phyloP scores from a whole-genome alignment of 2,329 filamentous ascomycete genomes.

The Tympanopsis confertula region DNA sequence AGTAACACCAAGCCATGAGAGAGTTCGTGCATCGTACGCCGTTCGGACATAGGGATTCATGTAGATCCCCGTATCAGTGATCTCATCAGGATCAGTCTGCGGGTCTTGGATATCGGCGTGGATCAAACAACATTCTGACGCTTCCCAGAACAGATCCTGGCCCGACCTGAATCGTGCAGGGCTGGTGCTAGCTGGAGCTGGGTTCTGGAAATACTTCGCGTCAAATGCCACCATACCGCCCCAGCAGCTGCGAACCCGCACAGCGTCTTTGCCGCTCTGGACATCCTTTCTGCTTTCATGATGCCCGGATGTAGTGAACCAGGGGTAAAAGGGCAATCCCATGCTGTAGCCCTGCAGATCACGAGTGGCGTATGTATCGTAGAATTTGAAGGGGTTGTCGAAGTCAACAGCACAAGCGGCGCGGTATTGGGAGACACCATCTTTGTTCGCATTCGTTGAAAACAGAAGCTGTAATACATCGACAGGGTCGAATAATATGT shows the following conservation, averaged over 20 bases:
- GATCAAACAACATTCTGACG: constrained; percentile 53
- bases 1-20: constrained; percentile 45
- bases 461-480: constrained; percentile 50
- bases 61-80: constrained; percentile 45
- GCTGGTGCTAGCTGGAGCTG: constrained; percentile 13
- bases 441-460: constrained; percentile 37
- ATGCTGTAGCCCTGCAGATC: constrained; percentile 53
- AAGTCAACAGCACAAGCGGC: constrained; percentile 65
- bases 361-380: constrained; percentile 64
- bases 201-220: constrained; percentile 42
- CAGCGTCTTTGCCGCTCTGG: constrained; percentile 45
- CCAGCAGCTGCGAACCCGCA: constrained; percentile 66
- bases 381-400: constrained; percentile 54
- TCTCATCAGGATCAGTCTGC: constrained; percentile 20
- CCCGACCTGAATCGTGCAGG: constrained; percentile 46
- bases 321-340: constrained; percentile 57
- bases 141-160: constrained; percentile 47
- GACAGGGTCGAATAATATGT: constrained; percentile 39
- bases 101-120: constrained; percentile 30
- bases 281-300: constrained; percentile 51
- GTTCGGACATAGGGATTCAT: constrained; percentile 68
- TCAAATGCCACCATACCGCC: constrained; percentile 64
- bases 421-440: constrained; percentile 45
- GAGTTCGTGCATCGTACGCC: constrained; percentile 46
- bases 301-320: constrained; percentile 42